These are phyloP conservation scores for Fusarium annulatum DNA, from an alignment of 2,329 filamentous ascomycete species.

Conservation along the genomic window DNA sequence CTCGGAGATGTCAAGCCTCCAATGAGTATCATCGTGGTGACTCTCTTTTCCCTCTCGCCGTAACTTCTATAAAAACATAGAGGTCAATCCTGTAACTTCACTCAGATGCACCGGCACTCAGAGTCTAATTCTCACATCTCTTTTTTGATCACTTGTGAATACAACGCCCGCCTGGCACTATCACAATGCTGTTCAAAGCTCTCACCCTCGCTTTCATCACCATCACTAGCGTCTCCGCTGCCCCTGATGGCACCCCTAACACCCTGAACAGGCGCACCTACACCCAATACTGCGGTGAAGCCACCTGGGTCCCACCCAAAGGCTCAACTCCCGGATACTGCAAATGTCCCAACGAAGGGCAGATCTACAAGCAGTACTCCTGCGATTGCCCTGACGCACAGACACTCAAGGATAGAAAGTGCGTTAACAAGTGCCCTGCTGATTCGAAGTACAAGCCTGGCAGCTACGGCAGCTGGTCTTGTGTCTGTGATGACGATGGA, in stretches of 20 bases:
- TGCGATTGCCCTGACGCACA: background rate
- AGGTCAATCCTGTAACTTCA: fast-evolving
- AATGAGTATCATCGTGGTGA: fast-evolving
- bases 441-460: background rate
- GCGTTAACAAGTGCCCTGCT: background rate
- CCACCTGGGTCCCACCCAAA: background rate
- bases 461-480: background rate
- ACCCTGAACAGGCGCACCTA: background rate
- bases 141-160: background rate
- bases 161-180: no score
- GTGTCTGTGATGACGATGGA: background rate
- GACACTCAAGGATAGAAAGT: background rate
- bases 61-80: background rate
- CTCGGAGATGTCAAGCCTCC: background rate
- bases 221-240: background rate
- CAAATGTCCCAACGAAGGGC: background rate
- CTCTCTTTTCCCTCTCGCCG: fast-evolving
- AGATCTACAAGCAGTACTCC: background rate
- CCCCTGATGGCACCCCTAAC: background rate
- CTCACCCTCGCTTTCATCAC: background rate
- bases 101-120: no score
- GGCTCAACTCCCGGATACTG: background rate
- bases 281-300: background rate
- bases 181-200: background rate
- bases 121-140: fast-evolving